A percentile compares a stretch with the other conserved stretches of the same genome.
Evolutionary conservation across 495 filamentous ascomycete species (phyloP).

Genomic region (Opeltia flavorubescens): DNA sequence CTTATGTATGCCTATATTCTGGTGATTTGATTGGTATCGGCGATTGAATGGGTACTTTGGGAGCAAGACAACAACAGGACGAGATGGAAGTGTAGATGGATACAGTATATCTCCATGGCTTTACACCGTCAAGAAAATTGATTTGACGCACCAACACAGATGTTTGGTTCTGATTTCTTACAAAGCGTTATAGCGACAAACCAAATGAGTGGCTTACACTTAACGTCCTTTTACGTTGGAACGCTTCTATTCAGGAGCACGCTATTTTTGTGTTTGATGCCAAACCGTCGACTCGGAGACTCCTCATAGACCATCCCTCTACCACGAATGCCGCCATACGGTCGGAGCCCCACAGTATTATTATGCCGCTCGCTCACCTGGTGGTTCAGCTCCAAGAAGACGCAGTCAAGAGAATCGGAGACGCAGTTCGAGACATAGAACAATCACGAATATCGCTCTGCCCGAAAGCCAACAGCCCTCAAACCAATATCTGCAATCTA

Average conservation of each 20-base stretch:
- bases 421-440: conserved; percentile 16
- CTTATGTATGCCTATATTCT: not conserved
- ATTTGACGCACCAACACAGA: conserved; percentile 6
- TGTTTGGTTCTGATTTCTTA: conserved; percentile 20
- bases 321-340: not conserved
- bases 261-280: conserved; percentile 20
- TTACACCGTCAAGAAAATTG: not conserved
- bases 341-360: conserved; percentile 16
- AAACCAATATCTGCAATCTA: conserved; percentile 16
- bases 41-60: not conserved
- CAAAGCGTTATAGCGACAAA: conserved; percentile 16
- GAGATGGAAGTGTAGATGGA: not conserved
- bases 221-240: conserved; percentile 21
- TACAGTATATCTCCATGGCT: not conserved
- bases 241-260: conserved; percentile 7
- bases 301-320: not conserved
- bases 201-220: conserved; percentile 20
- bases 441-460: not conserved
- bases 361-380: conserved; percentile 9
- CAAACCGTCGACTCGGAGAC: conserved; percentile 1
- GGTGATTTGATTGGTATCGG: not conserved
- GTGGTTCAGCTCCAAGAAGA: conserved; percentile 16
- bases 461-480: not conserved
- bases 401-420: conserved; percentile 22
- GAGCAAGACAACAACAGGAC: not conserved